Percentiles rank a stretch among this genome's conserved stretches.
phyloP scores from a whole-genome alignment of 768 basidiomycete species.

The Macrolepiota fuliginosa region DNA sequence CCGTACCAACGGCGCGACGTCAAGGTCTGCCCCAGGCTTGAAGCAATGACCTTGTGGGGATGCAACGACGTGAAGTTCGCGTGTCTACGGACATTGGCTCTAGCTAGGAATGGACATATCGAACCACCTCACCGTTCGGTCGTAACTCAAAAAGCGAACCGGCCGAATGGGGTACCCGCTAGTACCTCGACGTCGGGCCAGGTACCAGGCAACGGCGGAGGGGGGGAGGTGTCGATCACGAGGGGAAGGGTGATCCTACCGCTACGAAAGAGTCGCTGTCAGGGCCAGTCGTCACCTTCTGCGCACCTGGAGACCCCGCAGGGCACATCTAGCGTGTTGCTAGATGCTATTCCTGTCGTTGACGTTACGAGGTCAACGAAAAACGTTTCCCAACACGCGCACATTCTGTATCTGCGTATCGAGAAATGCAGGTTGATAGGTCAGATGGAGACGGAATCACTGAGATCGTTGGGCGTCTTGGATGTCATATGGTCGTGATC shows the following conservation, averaged over 20 bases:
- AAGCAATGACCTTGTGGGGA: conserved; percentile 50
- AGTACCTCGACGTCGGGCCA: conserved; percentile 12
- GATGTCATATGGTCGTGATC: conserved; percentile 30
- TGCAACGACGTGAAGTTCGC: conserved; percentile 42
- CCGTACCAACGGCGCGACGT: conserved; percentile 28
- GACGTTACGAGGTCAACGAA: conserved; percentile 18
- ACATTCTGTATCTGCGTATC: conserved; percentile 41
- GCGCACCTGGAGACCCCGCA: background rate
- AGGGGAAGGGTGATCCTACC: conserved; percentile 33
- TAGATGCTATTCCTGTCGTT: background rate
- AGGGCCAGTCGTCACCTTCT: conserved; percentile 10
- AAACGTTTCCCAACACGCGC: conserved; percentile 29
- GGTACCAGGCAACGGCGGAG: conserved; percentile 13
- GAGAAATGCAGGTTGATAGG: conserved; percentile 37
- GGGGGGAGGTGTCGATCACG: conserved; percentile 14
- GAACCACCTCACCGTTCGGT: background rate
- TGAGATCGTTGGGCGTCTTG: conserved; percentile 37
- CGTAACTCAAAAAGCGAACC: background rate
- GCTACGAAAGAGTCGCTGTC: conserved; percentile 29
- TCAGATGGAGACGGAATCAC: conserved; percentile 32
- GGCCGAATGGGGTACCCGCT: conserved; percentile 14
- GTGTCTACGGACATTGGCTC: conserved; percentile 34
- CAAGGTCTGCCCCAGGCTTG: conserved; percentile 48
- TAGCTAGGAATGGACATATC: conserved; percentile 30
- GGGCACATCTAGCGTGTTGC: background rate